Conservation (phyloP, 257 asterid genomes). For the Galeopsis tetrahit region DNA sequence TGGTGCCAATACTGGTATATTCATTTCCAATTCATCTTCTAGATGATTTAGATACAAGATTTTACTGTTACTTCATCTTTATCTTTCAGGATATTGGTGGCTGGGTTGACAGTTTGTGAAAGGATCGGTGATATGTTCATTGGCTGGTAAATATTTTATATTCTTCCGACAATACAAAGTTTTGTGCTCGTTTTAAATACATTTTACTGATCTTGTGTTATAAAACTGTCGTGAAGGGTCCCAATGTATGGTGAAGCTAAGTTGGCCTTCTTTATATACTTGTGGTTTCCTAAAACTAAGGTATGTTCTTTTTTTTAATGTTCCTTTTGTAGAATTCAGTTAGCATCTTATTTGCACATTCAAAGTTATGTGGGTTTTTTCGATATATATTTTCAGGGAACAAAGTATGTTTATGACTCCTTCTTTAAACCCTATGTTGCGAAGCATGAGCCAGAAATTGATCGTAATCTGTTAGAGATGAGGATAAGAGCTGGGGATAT, state of each 20-base stretch:
- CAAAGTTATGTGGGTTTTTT: conserved; percentile 23
- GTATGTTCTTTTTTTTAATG: conserved; percentile 39
- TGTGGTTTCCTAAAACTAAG: conserved; percentile 97
- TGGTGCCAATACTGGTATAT: conserved; percentile 97
- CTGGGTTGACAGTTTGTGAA: conserved; percentile 83
- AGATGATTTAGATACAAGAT: conserved; percentile 27
- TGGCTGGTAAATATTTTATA: conserved; percentile 69
- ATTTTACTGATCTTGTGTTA: conserved; percentile 4
- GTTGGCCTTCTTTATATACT: conserved; percentile 89
- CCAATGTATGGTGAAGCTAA: conserved; percentile 99
- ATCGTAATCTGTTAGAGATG: conserved; percentile 76
- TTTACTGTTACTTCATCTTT: conserved; percentile 10
- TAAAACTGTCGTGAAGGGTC: conserved; percentile 57
- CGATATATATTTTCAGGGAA: conserved; percentile 66
- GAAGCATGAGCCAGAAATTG: conserved; percentile 91
- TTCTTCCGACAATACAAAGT: not conserved
- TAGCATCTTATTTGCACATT: conserved; percentile 9
- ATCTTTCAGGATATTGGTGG: conserved; percentile 83
- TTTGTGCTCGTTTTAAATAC: conserved; percentile 8
- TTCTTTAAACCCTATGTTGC: conserved; percentile 85
- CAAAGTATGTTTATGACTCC: conserved; percentile 84
- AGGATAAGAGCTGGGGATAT: conserved; percentile 86
- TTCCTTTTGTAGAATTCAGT: not conserved
- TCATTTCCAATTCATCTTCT: conserved; percentile 6
- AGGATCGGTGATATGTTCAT: conserved; percentile 83